Evolutionary conservation across 2,329 filamentous ascomycete species (phyloP).

Genomic region (Pseudogymnoascus sp.): DNA sequence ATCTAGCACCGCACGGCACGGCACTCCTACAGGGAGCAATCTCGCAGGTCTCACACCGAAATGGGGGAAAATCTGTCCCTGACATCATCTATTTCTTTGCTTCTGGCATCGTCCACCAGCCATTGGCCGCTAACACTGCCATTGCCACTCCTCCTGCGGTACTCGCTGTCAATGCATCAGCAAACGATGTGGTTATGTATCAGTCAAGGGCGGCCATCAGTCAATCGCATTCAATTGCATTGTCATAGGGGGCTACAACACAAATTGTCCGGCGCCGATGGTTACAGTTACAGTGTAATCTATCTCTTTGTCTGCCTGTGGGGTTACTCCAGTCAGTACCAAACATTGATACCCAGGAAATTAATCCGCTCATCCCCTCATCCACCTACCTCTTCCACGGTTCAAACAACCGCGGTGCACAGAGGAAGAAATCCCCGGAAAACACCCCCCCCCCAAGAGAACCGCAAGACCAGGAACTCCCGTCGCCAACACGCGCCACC

Average conservation of each 20-base stretch:
- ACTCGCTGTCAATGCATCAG: neutral
- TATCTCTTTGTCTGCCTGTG: neutral
- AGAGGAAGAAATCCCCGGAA: neutral
- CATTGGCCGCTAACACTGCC: neutral
- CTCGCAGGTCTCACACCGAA: neutral
- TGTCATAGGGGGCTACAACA: neutral
- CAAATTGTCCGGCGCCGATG: neutral
- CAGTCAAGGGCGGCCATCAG: neutral
- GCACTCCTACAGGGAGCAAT: neutral
- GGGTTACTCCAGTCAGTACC: neutral
- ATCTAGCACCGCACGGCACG: too few relatives aligned
- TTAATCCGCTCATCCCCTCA: neutral
- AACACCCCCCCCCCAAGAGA: neutral
- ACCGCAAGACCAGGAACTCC: neutral
- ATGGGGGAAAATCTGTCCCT: neutral
- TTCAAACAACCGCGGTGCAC: neutral
- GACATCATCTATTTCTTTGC: neutral
- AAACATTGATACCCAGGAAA: neutral
- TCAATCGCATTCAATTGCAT: neutral
- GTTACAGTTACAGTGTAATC: neutral
- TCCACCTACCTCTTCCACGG: neutral
- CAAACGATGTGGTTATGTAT: neutral
- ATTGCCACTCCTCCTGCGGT: neutral
- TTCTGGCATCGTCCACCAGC: neutral
- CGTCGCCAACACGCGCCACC: constrained; percentile 1